Conservation (phyloP, 257 asterid genomes). For the Lantana camara region DNA sequence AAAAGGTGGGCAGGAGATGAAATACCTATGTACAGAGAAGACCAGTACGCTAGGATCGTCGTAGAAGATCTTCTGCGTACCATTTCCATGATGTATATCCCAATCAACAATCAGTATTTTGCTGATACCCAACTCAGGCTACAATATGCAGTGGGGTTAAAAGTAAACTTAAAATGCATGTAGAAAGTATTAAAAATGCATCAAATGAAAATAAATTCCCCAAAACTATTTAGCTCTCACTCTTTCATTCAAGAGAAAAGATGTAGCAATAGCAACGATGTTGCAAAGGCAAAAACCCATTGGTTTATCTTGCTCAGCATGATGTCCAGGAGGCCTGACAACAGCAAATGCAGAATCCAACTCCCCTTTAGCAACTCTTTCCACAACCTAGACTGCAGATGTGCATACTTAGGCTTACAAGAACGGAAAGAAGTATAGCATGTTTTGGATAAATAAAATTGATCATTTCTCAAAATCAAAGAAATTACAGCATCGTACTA, state of each 20-base stretch:
- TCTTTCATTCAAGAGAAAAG: conserved; percentile 71
- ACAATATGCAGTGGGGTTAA: conserved; percentile 24
- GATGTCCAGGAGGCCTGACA: conserved; percentile 99
- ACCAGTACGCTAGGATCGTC: conserved; percentile 83
- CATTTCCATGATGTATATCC: conserved; percentile 99
- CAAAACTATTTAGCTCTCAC: conserved; percentile 49
- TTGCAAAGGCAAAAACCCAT: conserved; percentile 97
- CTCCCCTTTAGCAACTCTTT: conserved; percentile 85
- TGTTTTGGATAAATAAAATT: too few species aligned
- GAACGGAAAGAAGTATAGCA: too few species aligned
- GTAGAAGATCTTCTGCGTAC: conserved; percentile 91
- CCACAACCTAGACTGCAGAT: conserved; percentile 57
- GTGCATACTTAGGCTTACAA: neutral
- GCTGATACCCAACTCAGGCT: conserved; percentile 77
- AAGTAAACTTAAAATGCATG: conserved; percentile 20
- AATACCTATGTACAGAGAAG: conserved; percentile 97
- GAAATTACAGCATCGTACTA: neutral
- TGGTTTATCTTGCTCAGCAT: conserved; percentile 80
- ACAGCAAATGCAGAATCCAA: conserved; percentile 87
- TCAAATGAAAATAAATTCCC: conserved; percentile 10
- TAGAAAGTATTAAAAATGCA: neutral
- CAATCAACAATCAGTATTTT: conserved; percentile 91
- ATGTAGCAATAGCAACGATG: conserved; percentile 87
- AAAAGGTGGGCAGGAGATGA: too few species aligned
- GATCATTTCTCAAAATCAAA: too few species aligned